phyloP scores from a whole-genome alignment of 805 yeast species.

The Ogataea salicorniae region DNA sequence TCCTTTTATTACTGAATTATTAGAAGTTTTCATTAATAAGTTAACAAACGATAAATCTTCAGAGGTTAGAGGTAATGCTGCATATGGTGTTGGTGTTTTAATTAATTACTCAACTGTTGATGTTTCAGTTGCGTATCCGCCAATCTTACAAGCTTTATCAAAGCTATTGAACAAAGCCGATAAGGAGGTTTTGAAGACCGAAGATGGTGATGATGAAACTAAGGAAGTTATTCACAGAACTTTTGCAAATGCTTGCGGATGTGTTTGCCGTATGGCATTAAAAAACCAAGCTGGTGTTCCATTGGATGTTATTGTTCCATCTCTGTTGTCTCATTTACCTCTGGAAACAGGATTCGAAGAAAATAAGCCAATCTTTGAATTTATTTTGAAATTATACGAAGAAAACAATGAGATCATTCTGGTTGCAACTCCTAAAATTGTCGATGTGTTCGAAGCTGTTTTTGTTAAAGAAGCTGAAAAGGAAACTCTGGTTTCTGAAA shows the following conservation, averaged over 20 bases:
- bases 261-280: slow-evolving; percentile 88
- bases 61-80: slow-evolving; percentile 92
- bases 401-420: slow-evolving; percentile 51
- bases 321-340: slow-evolving; percentile 73
- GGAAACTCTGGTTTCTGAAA: slow-evolving; percentile 60
- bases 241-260: slow-evolving; percentile 92
- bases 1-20: slow-evolving; percentile 64
- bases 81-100: slow-evolving; percentile 88
- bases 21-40: slow-evolving; percentile 63
- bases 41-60: slow-evolving; percentile 71
- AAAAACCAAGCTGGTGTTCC: slow-evolving; percentile 72
- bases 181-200: slow-evolving; percentile 55
- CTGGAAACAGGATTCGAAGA: slow-evolving; percentile 87
- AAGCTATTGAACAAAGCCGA: slow-evolving; percentile 76
- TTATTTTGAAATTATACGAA: slow-evolving; percentile 69
- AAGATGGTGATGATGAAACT: slow-evolving; percentile 69
- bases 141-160: slow-evolving; percentile 61
- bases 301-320: slow-evolving; percentile 68
- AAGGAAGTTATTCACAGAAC: slow-evolving; percentile 77
- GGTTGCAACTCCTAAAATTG: slow-evolving; percentile 52
- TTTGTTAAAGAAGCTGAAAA: slow-evolving; percentile 74
- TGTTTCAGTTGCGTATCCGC: slow-evolving; percentile 58
- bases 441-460: slow-evolving; percentile 63
- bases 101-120: slow-evolving; percentile 48
- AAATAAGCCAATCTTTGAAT: slow-evolving; percentile 81